Conservation (phyloP, 768 basidiomycete genomes). For the Heimioporus sp. region DNA sequence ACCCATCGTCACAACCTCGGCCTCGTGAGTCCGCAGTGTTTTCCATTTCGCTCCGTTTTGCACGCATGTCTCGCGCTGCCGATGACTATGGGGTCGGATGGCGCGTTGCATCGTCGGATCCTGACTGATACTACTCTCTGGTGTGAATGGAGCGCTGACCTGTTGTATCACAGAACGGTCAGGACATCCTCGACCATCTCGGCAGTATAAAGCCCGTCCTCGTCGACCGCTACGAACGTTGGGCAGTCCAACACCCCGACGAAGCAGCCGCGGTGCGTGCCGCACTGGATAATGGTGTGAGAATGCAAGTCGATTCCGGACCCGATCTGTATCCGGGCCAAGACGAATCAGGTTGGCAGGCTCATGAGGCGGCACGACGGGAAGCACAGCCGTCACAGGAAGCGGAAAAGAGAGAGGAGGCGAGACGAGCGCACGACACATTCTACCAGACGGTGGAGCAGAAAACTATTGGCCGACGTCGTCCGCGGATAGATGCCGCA, state of each 20-base stretch:
- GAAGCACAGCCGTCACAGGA: slow-evolving; percentile 33
- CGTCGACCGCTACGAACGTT: slow-evolving; percentile 62
- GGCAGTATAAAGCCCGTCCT: slow-evolving; percentile 62
- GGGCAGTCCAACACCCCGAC: slow-evolving; percentile 47
- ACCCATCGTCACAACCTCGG: slow-evolving; percentile 66
- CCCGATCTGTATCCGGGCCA: slow-evolving; percentile 23
- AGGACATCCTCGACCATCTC: slow-evolving; percentile 68
- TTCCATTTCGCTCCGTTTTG: not conserved
- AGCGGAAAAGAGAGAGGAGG: slow-evolving; percentile 36
- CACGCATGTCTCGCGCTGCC: not conserved
- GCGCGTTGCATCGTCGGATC: not conserved
- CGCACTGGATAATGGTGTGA: slow-evolving; percentile 18
- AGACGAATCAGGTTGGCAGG: slow-evolving; percentile 33
- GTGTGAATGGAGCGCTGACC: slow-evolving; percentile 13
- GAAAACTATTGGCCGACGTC: slow-evolving; percentile 17
- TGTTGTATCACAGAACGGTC: slow-evolving; percentile 55
- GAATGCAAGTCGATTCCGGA: slow-evolving; percentile 24
- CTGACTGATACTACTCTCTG: not conserved
- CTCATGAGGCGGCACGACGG: slow-evolving; percentile 30
- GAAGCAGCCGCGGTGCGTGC: slow-evolving; percentile 25
- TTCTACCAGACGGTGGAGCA: slow-evolving; percentile 29
- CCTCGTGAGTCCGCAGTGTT: slow-evolving; percentile 51
- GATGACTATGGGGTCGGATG: no score
- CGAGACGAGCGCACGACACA: slow-evolving; percentile 32
- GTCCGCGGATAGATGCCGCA: slow-evolving; percentile 28